Base-by-base conservation (phyloP, 2,329 filamentous ascomycete species). In the Didymella arachidicola region DNA sequence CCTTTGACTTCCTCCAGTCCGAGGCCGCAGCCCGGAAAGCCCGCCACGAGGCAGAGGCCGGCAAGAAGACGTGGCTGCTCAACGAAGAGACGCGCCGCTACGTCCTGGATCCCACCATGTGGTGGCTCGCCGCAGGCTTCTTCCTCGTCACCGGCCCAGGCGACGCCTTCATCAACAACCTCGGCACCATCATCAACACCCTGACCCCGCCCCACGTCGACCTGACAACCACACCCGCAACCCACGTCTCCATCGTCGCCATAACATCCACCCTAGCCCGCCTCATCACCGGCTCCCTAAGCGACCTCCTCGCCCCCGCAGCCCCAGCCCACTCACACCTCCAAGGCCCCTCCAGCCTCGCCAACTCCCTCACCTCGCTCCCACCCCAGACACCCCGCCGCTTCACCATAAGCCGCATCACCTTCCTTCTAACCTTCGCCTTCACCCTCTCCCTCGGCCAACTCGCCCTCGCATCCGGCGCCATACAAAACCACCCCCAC, bases 141-240 rank as follows among this genome's bases (percentile, higher is more conserved):
- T 92, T 98, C 77, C 85, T 98, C 62, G 91, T 97, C 68, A 91
- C 93, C 53, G 95, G 95, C 0, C 94, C 95, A 0, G 94, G 93
- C n/a, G 95, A 99, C 78, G 91, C 94, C 11, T 99, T 97, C 76
- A 93, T 98, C 79, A 99, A 98, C 79, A 99, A 98, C 70, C 79
- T 99, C 10, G 95, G 95, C 34, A 97, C 93, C 25, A 89, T 99
- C 61, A 93, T 98, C 67, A 89, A 91, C 66, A 96, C 94, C 0
- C 82, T 97, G 3, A 91, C 91, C 43, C 85, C 86, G 5, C 80
- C 80, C n/a, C 85, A 84, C 14, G 87, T 86, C 18, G 72, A 83
- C 18, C 67, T 74, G 66, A 75, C 81, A 67, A 87, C 89, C 46
- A 85, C 90, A 48, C 84, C 90, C 38, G 87, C 93, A 56, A 97